phyloP scores from a whole-genome alignment of 805 yeast species.

The Naumovozyma castellii region DNA sequence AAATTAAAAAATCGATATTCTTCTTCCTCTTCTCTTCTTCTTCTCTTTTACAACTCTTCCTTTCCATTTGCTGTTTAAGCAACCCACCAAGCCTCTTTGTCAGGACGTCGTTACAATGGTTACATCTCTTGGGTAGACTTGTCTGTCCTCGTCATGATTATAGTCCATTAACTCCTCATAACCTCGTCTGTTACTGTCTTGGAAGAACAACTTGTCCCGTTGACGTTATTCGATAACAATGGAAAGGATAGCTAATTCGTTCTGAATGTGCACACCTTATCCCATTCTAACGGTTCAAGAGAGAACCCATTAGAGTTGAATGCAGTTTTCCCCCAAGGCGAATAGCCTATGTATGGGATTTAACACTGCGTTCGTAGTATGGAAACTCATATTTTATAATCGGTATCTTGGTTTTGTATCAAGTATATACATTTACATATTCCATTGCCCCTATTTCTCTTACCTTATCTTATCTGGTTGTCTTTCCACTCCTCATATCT shows the following conservation, averaged over 20 bases:
- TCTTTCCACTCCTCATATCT: too few species aligned
- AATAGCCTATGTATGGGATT: too few species aligned
- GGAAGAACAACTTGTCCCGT: background rate
- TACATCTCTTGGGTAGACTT: too few species aligned
- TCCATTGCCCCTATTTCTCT: too few species aligned
- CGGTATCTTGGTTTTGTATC: too few species aligned
- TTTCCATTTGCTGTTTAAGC: too few species aligned
- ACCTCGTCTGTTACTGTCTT: conserved; percentile 1
- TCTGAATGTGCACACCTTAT: background rate
- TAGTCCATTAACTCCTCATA: background rate
- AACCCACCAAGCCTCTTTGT: background rate
- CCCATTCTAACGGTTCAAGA: background rate
- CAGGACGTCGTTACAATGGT: background rate
- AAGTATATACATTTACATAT: too few species aligned
- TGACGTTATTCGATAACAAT: background rate
- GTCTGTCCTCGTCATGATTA: background rate
- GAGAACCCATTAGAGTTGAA: background rate
- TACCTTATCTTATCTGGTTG: too few species aligned
- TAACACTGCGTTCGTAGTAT: background rate
- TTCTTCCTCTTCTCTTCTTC: background rate
- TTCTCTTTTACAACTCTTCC: too few species aligned
- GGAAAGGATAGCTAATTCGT: background rate
- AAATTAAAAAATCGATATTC: background rate
- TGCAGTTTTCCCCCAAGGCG: background rate
- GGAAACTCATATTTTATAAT: background rate